phyloP scores from a whole-genome alignment of 108 stramenopile species.

The Skeletonema menzelii region DNA sequence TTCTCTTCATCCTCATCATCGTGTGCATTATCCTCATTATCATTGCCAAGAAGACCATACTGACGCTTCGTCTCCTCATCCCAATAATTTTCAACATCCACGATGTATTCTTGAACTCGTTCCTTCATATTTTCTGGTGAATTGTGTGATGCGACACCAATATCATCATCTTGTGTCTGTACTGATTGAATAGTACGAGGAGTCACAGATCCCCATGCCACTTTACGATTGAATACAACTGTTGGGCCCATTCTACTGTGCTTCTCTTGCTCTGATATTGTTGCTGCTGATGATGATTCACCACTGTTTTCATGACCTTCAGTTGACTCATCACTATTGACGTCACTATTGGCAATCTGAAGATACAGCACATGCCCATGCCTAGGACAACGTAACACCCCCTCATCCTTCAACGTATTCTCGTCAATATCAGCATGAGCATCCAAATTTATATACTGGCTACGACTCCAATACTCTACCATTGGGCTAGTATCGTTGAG shows the following conservation, averaged over 20 bases:
- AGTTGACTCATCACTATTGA: background rate
- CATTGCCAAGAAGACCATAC: background rate
- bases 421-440: conserved; percentile 73
- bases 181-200: conserved; percentile 1
- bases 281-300: background rate
- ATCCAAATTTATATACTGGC: conserved; percentile 64
- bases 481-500: conserved; percentile 43
- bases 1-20: conserved; percentile 13
- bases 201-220: conserved; percentile 33
- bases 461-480: conserved; percentile 68
- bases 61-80: conserved; percentile 17
- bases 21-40: background rate
- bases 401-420: conserved; percentile 48
- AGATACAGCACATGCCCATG: conserved; percentile 61
- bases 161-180: background rate
- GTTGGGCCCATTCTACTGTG: conserved; percentile 30
- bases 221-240: conserved; percentile 29
- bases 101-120: conserved; percentile 23
- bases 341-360: conserved; percentile 18
- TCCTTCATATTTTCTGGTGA: conserved; percentile 1
- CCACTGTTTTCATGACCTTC: background rate
- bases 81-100: conserved; percentile 44
- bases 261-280: conserved; percentile 1
- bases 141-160: conserved; percentile 3
- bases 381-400: conserved; percentile 43